Percentiles rank a stretch among this genome's conserved stretches.
Evolutionary conservation across 106 monocot species (phyloP).

Genomic region (Xerophyta viscosa): DNA sequence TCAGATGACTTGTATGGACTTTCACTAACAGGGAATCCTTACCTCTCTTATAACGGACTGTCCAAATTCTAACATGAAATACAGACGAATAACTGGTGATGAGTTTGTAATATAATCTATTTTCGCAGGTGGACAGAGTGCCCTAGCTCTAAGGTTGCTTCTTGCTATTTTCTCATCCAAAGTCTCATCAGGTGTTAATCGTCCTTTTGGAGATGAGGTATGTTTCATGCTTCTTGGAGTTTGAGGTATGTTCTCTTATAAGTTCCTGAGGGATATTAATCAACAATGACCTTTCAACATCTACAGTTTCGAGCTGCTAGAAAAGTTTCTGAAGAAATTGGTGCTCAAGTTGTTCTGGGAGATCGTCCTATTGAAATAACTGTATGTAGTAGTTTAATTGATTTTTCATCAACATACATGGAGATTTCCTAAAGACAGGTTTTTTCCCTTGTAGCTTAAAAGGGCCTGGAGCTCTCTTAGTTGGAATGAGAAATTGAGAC

Average conservation of each 20-base stretch:
- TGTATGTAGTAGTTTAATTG: slow-evolving; percentile 20
- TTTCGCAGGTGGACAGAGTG: slow-evolving; percentile 79
- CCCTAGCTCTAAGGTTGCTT: slow-evolving; percentile 85
- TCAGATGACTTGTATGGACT: too few species aligned
- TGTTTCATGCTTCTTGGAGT: too few species aligned
- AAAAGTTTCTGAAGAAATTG: slow-evolving; percentile 75
- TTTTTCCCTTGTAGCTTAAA: slow-evolving; percentile 62
- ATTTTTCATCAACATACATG: not conserved
- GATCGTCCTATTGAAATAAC: slow-evolving; percentile 99
- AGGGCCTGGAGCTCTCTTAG: slow-evolving; percentile 82
- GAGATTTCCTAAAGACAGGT: not conserved
- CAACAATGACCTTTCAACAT: not conserved
- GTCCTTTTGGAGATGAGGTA: slow-evolving; percentile 88
- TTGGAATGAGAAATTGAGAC: slow-evolving; percentile 55
- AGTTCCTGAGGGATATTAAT: not conserved
- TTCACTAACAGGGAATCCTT: too few species aligned
- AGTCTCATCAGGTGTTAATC: slow-evolving; percentile 51
- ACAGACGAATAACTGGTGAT: too few species aligned
- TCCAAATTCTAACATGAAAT: too few species aligned
- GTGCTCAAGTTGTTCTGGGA: slow-evolving; percentile 86
- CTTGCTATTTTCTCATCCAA: slow-evolving; percentile 92
- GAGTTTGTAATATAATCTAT: not conserved
- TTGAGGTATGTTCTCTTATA: too few species aligned
- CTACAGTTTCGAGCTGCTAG: slow-evolving; percentile 85
- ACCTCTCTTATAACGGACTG: too few species aligned